phyloP scores from a whole-genome alignment of 768 basidiomycete species.

The Lentinula guzmanii region DNA sequence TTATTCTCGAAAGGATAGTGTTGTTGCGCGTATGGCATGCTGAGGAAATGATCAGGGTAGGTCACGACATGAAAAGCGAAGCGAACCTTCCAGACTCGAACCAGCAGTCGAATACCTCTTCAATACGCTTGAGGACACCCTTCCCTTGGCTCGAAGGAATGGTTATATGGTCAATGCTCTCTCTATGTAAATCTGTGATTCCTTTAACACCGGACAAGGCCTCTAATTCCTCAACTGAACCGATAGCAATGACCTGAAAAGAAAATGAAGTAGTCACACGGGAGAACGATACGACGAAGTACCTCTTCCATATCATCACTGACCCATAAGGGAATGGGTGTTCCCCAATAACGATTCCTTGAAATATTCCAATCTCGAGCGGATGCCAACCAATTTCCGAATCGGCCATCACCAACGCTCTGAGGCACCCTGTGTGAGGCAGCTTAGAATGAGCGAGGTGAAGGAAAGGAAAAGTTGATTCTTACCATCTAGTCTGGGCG shows the following conservation, averaged over 20 bases:
- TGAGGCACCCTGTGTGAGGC: constrained; percentile 76
- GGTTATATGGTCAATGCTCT: constrained; percentile 93
- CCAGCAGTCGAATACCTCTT: constrained; percentile 99
- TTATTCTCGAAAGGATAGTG: constrained; percentile 99
- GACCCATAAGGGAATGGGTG: constrained; percentile 94
- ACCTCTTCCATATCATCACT: constrained; percentile 93
- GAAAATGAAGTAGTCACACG: background rate
- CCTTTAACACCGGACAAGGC: constrained; percentile 75
- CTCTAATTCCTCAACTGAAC: constrained; percentile 87
- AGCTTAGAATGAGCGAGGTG: background rate
- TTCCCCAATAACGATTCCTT: constrained; percentile 99
- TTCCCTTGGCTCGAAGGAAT: constrained; percentile 91
- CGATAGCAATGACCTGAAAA: constrained; percentile 70
- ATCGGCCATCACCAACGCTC: constrained; percentile 82
- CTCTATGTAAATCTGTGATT: constrained; percentile 87
- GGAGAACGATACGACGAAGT: background rate
- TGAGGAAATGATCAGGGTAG: constrained; percentile 22
- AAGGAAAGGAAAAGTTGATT: background rate
- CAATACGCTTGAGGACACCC: constrained; percentile 80
- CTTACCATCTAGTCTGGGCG: constrained; percentile 81
- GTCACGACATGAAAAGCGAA: background rate
- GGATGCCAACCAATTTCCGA: constrained; percentile 96
- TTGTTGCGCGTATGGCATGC: constrained; percentile 97
- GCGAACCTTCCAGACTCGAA: constrained; percentile 96
- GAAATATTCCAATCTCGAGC: constrained; percentile 99